Evolutionary conservation across 2,329 filamentous ascomycete genomes (phyloP).

Genomic region (Trematosphaeria pertusa): DNA sequence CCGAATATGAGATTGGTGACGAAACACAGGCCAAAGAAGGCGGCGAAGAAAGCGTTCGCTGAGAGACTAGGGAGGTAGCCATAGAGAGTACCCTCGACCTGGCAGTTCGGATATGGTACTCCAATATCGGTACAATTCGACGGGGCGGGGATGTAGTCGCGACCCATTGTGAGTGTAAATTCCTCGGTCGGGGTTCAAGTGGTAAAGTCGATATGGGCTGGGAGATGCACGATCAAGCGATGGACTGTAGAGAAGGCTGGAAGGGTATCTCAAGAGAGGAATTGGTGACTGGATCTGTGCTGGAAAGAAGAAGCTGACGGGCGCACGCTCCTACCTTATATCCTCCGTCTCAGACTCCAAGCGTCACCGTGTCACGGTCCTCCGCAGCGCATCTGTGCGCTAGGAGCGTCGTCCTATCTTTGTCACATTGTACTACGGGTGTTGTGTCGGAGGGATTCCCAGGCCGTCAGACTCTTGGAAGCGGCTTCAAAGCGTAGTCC

Average conservation of each 20-base stretch:
- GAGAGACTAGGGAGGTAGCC: constrained; percentile 61
- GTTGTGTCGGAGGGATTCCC: background rate
- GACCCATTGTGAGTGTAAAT: constrained; percentile 20
- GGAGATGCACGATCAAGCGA: background rate
- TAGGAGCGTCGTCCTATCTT: background rate
- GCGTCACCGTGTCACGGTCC: background rate
- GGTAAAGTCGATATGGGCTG: background rate
- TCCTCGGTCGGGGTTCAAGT: background rate
- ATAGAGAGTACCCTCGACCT: constrained; percentile 58
- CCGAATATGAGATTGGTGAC: constrained; percentile 59
- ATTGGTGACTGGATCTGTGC: background rate
- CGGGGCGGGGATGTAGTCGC: constrained; percentile 18
- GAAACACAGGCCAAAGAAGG: constrained; percentile 58
- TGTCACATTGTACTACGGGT: background rate
- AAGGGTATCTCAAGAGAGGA: background rate
- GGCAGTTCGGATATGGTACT: too few species aligned
- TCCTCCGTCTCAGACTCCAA: background rate
- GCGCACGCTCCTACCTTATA: background rate
- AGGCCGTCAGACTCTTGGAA: too few species aligned
- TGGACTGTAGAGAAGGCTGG: background rate
- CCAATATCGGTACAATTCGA: constrained; percentile 8
- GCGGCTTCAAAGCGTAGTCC: too few species aligned
- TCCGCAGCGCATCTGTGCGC: background rate
- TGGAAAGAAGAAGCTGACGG: background rate
- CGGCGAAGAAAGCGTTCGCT: constrained; percentile 61